Evolutionary conservation across 2,329 filamentous ascomycete species (phyloP).

Genomic region (Paecilomyces variotii): DNA sequence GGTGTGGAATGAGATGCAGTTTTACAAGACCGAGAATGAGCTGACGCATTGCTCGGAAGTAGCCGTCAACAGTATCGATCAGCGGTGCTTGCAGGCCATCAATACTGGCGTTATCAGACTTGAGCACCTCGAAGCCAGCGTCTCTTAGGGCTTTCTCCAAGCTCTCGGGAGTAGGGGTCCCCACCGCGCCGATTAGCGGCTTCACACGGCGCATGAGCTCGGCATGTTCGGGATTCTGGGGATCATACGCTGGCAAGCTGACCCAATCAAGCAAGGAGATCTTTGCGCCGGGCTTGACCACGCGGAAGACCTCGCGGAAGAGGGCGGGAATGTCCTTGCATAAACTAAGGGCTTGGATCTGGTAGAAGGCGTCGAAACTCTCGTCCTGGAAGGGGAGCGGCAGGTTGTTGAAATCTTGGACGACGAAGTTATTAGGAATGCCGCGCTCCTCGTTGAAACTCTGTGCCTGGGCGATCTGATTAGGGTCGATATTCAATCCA

Average conservation of each 20-base stretch:
- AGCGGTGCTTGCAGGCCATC: conserved; percentile 45
- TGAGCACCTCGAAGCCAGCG: conserved; percentile 42
- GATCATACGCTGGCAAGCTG: conserved; percentile 43
- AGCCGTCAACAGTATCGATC: conserved; percentile 48
- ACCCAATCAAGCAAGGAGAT: conserved; percentile 48
- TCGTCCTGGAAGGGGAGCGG: conserved; percentile 44
- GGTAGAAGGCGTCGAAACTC: conserved; percentile 47
- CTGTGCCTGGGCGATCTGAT: conserved; percentile 43
- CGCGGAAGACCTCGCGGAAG: conserved; percentile 43
- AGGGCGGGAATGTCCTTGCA: conserved; percentile 42
- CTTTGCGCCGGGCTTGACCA: conserved; percentile 44
- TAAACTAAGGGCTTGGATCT: conserved; percentile 50
- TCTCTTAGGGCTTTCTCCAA: conserved; percentile 40
- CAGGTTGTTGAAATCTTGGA: conserved; percentile 45
- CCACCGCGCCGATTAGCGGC: conserved; percentile 48
- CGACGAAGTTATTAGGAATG: conserved; percentile 41
- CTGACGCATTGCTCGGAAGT: conserved; percentile 45
- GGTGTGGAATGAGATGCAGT: conserved; percentile 39
- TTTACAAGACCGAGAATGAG: conserved; percentile 44
- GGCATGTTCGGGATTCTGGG: conserved; percentile 39
- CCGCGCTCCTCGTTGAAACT: conserved; percentile 38
- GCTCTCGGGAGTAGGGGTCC: conserved; percentile 43
- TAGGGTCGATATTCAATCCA: conserved; percentile 48
- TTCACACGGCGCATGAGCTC: conserved; percentile 49
- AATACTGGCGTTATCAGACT: conserved; percentile 46